Evolutionary conservation across 2,329 filamentous ascomycete species (phyloP), one percentile per base, ranked within the genome.

Genomic region (Calonectria pauciramosa): DNA sequence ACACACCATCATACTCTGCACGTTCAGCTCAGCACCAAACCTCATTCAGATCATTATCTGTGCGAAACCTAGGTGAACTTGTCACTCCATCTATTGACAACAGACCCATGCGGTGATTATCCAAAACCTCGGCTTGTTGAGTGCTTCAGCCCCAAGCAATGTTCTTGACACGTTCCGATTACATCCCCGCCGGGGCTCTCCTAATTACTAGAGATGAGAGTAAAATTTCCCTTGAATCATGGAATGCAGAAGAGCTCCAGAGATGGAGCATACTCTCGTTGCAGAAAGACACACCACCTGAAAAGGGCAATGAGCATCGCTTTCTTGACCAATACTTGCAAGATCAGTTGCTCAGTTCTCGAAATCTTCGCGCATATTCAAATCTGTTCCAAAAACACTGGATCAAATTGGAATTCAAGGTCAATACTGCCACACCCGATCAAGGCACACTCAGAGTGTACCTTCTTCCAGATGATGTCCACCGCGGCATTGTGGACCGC

Each of bases 381-480:
- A 67, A 52, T 8, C 80, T 90, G 2, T 84, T 87, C 47, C 60
- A 67, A 10, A 81, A 81, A 1, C 73, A 77, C 23, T 91, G 89
- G 89, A 83, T 89, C 1, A 83, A 84, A 5, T 77, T 91, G 10
- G 84, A 87, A n/a, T 85, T 88, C 59, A 78, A 79, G 3, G 28
- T 82, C 4, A 79, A 77, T 51, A 20, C 71, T 2, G 71, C 79
- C 8, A 60, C 76, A 16, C 66, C 76, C 3, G 56, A 77, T 1
- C 60, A 71, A 7, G 84, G 82, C 23, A 80, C 86, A 8, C 49
- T 91, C 10, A 88, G 93, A 28, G 86, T 95, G 0, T 92, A 93
- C 78, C 78, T 94, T 5, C 87, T 94, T 2, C 92, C 93, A 2
- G 91, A 94, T 76, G 94, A 96, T 83, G 86, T 91, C 41, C 88